Percentiles rank a stretch among this genome's conserved stretches.
phyloP scores from a whole-genome alignment of 148 eudicot species.

The Bassia scoparia region DNA sequence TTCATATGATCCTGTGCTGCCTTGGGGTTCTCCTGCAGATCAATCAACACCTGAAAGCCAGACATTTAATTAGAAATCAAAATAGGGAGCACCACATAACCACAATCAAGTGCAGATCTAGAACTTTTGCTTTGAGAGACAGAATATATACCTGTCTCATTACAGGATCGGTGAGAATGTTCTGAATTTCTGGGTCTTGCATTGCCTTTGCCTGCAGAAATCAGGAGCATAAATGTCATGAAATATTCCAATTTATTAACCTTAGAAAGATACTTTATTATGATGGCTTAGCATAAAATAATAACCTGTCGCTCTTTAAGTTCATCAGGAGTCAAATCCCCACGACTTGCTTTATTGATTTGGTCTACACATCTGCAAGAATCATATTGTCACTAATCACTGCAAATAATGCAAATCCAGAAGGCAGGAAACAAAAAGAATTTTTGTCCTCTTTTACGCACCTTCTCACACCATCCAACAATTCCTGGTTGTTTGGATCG shows the following conservation, averaged over 20 bases:
- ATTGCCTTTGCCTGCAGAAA: conserved; percentile 74
- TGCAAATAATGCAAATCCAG: neutral
- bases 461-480: conserved; percentile 87
- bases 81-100: too few relatives aligned
- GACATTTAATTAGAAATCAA: neutral
- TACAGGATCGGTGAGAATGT: conserved; percentile 85
- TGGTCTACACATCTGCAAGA: conserved; percentile 70
- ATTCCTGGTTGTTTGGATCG: conserved; percentile 69
- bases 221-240: conserved; percentile 8
- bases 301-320: conserved; percentile 96
- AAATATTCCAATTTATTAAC: neutral
- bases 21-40: conserved; percentile 85
- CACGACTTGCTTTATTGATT: conserved; percentile 86
- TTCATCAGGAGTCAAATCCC: conserved; percentile 87
- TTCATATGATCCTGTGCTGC: conserved; percentile 90
- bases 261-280: neutral
- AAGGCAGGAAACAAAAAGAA: neutral
- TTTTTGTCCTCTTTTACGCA: neutral
- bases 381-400: neutral
- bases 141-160: conserved; percentile 76
- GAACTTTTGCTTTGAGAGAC: too few relatives aligned
- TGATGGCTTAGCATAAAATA: neutral
- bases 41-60: conserved; percentile 54
- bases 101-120: too few relatives aligned
- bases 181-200: conserved; percentile 98